These are phyloP conservation scores for Plasmodium coatneyi DNA, from an alignment of 169 alveolate genomes.

Conservation along the genomic window DNA sequence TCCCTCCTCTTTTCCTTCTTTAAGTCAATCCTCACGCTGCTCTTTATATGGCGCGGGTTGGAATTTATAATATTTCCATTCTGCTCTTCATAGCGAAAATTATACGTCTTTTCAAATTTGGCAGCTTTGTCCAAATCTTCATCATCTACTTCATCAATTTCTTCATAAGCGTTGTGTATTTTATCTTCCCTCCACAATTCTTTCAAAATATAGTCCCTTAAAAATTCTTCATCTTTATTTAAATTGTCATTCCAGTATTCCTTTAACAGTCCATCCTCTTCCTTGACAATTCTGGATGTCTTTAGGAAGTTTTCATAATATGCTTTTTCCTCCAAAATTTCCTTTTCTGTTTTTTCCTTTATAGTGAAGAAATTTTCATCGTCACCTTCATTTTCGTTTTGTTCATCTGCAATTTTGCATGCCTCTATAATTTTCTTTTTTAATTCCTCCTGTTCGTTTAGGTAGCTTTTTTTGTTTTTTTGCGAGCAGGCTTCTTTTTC, in stretches of 20 bases:
- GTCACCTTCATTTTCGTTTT: slow-evolving; percentile 40
- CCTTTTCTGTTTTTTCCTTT: slow-evolving; percentile 74
- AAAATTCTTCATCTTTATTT: slow-evolving; percentile 83
- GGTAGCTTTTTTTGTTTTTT: slow-evolving; percentile 43
- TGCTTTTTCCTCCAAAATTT: slow-evolving; percentile 32
- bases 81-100: slow-evolving; percentile 75
- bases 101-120: slow-evolving; percentile 80
- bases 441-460: slow-evolving; percentile 81
- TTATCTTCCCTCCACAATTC: slow-evolving; percentile 86
- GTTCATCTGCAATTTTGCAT: slow-evolving; percentile 75
- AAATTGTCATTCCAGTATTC: slow-evolving; percentile 77
- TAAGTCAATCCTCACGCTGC: slow-evolving; percentile 26
- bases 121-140: slow-evolving; percentile 81
- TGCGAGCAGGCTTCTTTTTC: slow-evolving; percentile 4
- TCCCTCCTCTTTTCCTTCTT: slow-evolving; percentile 39
- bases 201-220: slow-evolving; percentile 84
- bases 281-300: slow-evolving; percentile 28
- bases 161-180: slow-evolving; percentile 70
- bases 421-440: slow-evolving; percentile 80
- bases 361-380: slow-evolving; percentile 75
- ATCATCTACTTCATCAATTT: slow-evolving; percentile 80
- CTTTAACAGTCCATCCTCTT: slow-evolving; percentile 63
- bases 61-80: slow-evolving; percentile 37
- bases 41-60: slow-evolving; percentile 34
- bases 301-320: slow-evolving; percentile 50